Base-by-base conservation (phyloP, 2,329 filamentous ascomycete species). In the Cytospora chrysosperma region DNA sequence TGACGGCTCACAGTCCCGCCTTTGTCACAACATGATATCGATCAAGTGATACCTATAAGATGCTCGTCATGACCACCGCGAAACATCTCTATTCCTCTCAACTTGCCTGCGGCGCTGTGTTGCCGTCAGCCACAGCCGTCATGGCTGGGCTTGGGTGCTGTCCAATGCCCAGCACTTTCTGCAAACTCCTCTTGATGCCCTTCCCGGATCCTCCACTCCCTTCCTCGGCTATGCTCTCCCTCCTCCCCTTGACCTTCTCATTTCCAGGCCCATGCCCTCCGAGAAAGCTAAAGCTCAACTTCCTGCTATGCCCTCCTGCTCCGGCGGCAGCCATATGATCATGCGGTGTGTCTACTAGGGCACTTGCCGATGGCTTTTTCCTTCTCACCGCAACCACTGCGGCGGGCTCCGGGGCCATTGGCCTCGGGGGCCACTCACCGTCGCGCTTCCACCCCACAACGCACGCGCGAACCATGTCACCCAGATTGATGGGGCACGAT, bases 391-490 rank as follows among this genome's bases (percentile, higher is more conserved):
- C 75, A 4, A 77, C 71, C 13, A 68, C 75, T 65, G 70, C 75
- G 60, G 69, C 77, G 67, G 81, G 74, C 71, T 84, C 79, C 53
- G 80, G 69, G 54, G 82, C 71, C 21, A 78, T 77, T 0, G 81
- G 74, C 68, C 85, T 86, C 1, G 91, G 92, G 5, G 94, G 93
- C 94, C 94, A 98, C 75, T 97, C 92, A 19, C 93, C 93, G 70
- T 95, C 92, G 49, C 91, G 84, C 75, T 96, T 96, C 94, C 94
- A 97, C 51, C 94, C 94, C 30, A 89, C 83, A 0, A 98, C 93
- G 68, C 94, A 90, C 15, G 91, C 87, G 12, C 87, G 84, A 26
- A 91, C 86, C 78, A 97, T 88, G 70, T 96, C 92, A 32, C 83
- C 79, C 0, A 98, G 84, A 70, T 97, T 97, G 71, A 97, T 90